Evolutionary conservation across 805 yeast species (phyloP).

Genomic region (Wickerhamomyces xylosicus): DNA sequence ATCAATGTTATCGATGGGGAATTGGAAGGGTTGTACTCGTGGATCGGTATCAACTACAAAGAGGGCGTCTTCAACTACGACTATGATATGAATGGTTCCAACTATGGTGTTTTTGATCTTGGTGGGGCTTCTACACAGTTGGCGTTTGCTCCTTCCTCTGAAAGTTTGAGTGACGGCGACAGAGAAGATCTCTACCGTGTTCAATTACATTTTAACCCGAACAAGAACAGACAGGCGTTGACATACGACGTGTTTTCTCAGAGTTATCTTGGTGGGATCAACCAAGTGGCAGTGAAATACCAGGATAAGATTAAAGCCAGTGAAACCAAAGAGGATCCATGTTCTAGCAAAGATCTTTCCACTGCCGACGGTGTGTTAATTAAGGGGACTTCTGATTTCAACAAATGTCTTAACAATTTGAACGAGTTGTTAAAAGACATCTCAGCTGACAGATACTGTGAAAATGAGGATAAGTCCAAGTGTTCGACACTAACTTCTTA

Average conservation of each 20-base stretch:
- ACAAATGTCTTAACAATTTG: conserved; percentile 34
- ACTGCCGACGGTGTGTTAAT: conserved; percentile 16
- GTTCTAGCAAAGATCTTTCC: conserved; percentile 38
- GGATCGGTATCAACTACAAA: conserved; percentile 54
- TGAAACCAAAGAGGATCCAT: conserved; percentile 34
- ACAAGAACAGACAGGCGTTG: conserved; percentile 16
- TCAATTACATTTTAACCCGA: conserved; percentile 26
- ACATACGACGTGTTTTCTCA: conserved; percentile 38
- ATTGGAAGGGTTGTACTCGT: conserved; percentile 55
- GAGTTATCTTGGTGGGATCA: conserved; percentile 53
- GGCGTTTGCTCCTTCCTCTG: conserved; percentile 42
- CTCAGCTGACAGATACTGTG: conserved; percentile 15
- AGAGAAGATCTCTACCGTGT: conserved; percentile 34
- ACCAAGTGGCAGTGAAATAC: conserved; percentile 42
- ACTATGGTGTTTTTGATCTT: conserved; percentile 88
- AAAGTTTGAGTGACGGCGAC: conserved; percentile 25
- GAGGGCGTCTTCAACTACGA: conserved; percentile 27
- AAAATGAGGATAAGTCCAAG: conserved; percentile 9
- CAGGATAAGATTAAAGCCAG: conserved; percentile 23
- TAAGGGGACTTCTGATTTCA: conserved; percentile 43
- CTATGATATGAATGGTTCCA: conserved; percentile 25
- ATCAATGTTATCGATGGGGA: conserved; percentile 55
- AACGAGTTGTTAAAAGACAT: conserved; percentile 31
- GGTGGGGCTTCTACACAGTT: conserved; percentile 94
- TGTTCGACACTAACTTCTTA: not conserved